These are phyloP conservation scores for Ceratobasidium papillatum DNA, from an alignment of 1,284 basidiomycete species.

Conservation along the genomic window DNA sequence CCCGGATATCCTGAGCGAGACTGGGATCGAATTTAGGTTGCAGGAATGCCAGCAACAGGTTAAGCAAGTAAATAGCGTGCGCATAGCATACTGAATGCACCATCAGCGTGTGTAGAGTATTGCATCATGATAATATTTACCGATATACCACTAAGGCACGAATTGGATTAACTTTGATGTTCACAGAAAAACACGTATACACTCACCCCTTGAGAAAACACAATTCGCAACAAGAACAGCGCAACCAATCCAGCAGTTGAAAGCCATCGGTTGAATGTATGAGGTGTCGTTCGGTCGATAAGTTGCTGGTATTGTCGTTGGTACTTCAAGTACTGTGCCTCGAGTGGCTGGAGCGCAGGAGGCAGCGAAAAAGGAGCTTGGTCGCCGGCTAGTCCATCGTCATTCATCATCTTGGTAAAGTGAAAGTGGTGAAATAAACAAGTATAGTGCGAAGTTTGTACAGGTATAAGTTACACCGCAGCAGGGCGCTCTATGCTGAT, in stretches of 20 bases:
- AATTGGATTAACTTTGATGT: conserved; percentile 42
- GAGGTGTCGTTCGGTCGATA: conserved; percentile 91
- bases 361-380: conserved; percentile 38
- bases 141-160: conserved; percentile 84
- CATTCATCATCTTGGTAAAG: conserved; percentile 40
- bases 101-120: background rate
- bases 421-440: background rate
- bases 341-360: conserved; percentile 41
- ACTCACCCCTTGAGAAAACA: conserved; percentile 89
- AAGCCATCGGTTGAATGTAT: conserved; percentile 90
- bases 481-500: conserved; percentile 14
- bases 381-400: conserved; percentile 23
- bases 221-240: conserved; percentile 87
- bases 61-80: conserved; percentile 91
- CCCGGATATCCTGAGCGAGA: conserved; percentile 89
- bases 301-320: conserved; percentile 79
- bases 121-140: conserved; percentile 55
- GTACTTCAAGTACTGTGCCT: conserved; percentile 43
- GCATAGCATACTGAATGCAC: conserved; percentile 74
- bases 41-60: conserved; percentile 87
- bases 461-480: conserved; percentile 33
- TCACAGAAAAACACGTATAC: conserved; percentile 22
- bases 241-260: conserved; percentile 75
- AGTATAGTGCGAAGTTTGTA: background rate
- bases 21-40: conserved; percentile 97